Conservation (phyloP, 306 rosid species). For the Quercus wislizeni region DNA sequence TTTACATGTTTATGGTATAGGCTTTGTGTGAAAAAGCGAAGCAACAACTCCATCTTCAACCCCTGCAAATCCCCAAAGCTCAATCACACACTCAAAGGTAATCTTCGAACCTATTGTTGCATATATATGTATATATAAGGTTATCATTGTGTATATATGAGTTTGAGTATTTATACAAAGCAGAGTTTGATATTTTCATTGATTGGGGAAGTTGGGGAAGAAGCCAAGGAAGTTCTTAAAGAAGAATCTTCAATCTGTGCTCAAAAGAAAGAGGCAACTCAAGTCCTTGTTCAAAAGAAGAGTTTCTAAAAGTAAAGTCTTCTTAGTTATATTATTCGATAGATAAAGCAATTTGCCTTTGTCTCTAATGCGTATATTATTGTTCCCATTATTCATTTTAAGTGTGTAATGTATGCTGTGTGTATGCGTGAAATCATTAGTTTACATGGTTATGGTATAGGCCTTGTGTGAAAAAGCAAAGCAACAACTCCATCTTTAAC, state of each 20-base stretch:
- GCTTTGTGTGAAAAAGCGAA: too few species aligned
- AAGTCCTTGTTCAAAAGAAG: conserved; percentile 74
- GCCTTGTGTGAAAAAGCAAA: background rate
- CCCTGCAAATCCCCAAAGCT: too few species aligned
- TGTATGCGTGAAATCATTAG: background rate
- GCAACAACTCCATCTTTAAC: too few species aligned
- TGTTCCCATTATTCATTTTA: background rate
- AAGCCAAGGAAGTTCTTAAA: conserved; percentile 91
- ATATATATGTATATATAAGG: too few species aligned
- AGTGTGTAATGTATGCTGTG: background rate
- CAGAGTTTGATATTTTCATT: conserved; percentile 1
- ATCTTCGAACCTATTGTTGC: too few species aligned
- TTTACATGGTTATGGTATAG: background rate
- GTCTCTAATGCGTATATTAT: background rate
- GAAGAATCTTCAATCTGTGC: conserved; percentile 85
- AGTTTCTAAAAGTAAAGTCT: conserved; percentile 63
- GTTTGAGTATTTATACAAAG: background rate
- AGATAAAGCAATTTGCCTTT: background rate
- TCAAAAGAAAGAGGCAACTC: conserved; percentile 60
- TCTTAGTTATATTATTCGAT: background rate
- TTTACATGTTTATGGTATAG: too few species aligned
- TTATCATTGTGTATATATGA: background rate
- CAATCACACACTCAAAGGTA: too few species aligned
- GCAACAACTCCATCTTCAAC: too few species aligned
- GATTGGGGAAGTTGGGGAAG: conserved; percentile 88